These are phyloP conservation scores for Allodekkera sacchari DNA, from an alignment of 805 yeast species.

Conservation along the genomic window DNA sequence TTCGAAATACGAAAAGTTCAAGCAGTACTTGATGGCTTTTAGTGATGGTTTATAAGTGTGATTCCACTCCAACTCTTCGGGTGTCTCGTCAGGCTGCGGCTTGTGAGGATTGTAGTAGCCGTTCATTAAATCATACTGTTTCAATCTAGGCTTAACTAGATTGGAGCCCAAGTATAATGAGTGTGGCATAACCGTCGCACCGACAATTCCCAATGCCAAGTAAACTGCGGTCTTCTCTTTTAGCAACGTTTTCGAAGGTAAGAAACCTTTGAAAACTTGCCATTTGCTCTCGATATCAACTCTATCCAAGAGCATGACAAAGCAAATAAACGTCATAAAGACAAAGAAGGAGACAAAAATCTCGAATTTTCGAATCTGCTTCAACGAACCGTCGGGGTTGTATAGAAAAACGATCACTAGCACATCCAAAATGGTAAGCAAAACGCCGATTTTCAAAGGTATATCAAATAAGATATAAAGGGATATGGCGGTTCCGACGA, in stretches of 20 bases:
- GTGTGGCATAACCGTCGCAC: constrained; percentile 96
- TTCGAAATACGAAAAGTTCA: constrained; percentile 67
- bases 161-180: constrained; percentile 80
- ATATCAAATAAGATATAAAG: constrained; percentile 67
- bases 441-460: constrained; percentile 68
- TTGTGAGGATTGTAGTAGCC: constrained; percentile 9
- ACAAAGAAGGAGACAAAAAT: constrained; percentile 65
- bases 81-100: constrained; percentile 10
- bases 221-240: constrained; percentile 60
- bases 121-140: constrained; percentile 55
- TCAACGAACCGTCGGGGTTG: constrained; percentile 67
- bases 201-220: constrained; percentile 74
- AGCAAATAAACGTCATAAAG: constrained; percentile 66
- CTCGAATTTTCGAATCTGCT: constrained; percentile 71
- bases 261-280: constrained; percentile 54
- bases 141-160: constrained; percentile 74
- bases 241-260: constrained; percentile 53
- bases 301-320: constrained; percentile 57
- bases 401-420: constrained; percentile 71
- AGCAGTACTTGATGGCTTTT: constrained; percentile 63
- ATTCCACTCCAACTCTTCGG: constrained; percentile 24
- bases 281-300: constrained; percentile 45
- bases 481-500: constrained; percentile 87
- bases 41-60: constrained; percentile 56
- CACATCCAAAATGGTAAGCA: constrained; percentile 76